Percentiles rank a stretch among this genome's conserved stretches.
These are phyloP conservation scores for Mediolabrus comicus DNA, from an alignment of 108 stramenopile species.

Conservation along the genomic window DNA sequence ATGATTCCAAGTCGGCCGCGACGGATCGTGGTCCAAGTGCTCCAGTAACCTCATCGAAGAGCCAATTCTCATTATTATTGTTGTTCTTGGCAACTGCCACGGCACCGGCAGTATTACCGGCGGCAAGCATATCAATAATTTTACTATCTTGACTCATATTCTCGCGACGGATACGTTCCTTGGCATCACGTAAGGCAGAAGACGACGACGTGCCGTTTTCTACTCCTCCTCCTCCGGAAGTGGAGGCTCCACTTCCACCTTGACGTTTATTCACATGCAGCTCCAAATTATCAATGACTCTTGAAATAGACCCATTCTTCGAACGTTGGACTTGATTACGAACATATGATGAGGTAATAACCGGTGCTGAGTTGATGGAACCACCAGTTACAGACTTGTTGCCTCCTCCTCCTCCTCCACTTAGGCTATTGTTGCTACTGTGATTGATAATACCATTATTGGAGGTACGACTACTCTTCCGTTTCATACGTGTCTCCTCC, in stretches of 20 bases:
- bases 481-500: background rate
- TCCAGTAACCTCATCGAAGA: constrained; percentile 83
- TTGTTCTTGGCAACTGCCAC: constrained; percentile 28
- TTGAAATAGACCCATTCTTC: constrained; percentile 53
- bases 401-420: background rate
- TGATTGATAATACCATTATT: background rate
- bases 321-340: constrained; percentile 52
- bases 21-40: constrained; percentile 79
- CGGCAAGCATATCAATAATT: constrained; percentile 44
- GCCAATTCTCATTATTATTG: constrained; percentile 69
- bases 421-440: background rate
- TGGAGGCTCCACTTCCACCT: constrained; percentile 5
- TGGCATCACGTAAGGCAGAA: constrained; percentile 30
- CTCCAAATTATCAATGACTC: constrained; percentile 80
- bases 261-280: constrained; percentile 43
- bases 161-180: constrained; percentile 38
- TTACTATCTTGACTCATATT: constrained; percentile 35
- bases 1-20: constrained; percentile 82
- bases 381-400: background rate
- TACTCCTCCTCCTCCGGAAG: background rate
- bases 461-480: background rate
- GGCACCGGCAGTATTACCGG: constrained; percentile 22
- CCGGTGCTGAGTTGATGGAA: constrained; percentile 83
- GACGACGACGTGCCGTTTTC: background rate
- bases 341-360: constrained; percentile 57